phyloP scores from a whole-genome alignment of 2,329 filamentous ascomycete species.

The Lecanicillium sp. region DNA sequence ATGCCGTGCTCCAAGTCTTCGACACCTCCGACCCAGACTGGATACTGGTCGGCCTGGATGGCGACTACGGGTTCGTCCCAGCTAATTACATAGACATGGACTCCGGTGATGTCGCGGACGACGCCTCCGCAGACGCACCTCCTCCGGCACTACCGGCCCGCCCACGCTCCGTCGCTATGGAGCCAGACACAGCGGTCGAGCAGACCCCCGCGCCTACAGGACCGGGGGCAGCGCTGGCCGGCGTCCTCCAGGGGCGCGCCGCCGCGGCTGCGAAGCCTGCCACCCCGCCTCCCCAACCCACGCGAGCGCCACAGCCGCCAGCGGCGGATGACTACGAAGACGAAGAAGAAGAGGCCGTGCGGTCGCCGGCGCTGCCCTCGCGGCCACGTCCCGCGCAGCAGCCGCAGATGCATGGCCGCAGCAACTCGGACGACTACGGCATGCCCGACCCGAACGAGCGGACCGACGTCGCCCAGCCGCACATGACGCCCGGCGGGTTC shows the following conservation, averaged over 20 bases:
- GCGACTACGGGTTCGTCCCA: slow-evolving; percentile 89
- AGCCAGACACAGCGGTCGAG: slow-evolving; percentile 28
- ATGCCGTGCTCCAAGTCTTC: slow-evolving; percentile 75
- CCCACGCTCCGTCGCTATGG: slow-evolving; percentile 28
- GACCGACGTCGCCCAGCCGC: slow-evolving; percentile 34
- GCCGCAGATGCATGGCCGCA: background rate
- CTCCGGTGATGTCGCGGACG: slow-evolving; percentile 39
- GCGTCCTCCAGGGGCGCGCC: slow-evolving; percentile 45
- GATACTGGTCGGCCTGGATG: slow-evolving; percentile 81
- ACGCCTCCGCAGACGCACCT: slow-evolving; percentile 27
- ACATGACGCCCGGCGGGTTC: slow-evolving; percentile 68
- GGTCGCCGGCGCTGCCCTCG: slow-evolving; percentile 35
- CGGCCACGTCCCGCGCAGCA: slow-evolving; percentile 24
- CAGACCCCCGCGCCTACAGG: slow-evolving; percentile 28
- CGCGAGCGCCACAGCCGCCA: background rate
- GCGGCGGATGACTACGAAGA: slow-evolving; percentile 16
- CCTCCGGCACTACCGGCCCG: slow-evolving; percentile 41
- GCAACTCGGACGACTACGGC: slow-evolving; percentile 25
- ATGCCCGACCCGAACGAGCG: slow-evolving; percentile 31
- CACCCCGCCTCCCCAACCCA: slow-evolving; percentile 2
- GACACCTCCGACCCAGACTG: slow-evolving; percentile 92
- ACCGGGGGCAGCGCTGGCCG: slow-evolving; percentile 50
- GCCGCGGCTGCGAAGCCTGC: slow-evolving; percentile 24
- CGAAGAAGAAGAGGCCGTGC: slow-evolving; percentile 28
- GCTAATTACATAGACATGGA: slow-evolving; percentile 87